Evolutionary conservation across 2,329 filamentous ascomycete species (phyloP), one percentile per base, ranked within the genome.

Genomic region (Thielaviopsis ethacetica): DNA sequence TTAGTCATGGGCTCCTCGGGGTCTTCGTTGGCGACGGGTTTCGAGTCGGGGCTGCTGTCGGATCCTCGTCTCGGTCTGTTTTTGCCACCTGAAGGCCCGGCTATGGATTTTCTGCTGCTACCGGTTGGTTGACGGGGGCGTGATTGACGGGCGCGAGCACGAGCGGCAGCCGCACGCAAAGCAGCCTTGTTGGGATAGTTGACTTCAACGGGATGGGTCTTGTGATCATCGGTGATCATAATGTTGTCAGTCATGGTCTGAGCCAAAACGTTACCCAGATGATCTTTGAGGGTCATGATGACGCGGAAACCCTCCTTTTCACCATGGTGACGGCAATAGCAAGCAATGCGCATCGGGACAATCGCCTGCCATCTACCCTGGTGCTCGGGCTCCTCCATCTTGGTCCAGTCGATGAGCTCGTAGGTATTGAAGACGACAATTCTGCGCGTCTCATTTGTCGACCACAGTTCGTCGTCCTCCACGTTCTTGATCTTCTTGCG

Each of bases 171-270:
- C 5, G 54, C 49, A 21, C 56, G 53, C 19, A 56, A 21, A 24
- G 47, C 59, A 41, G 41, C 57, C 59, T 61, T 61, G 47, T 50
- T 53, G 3, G 58, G 53, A 13, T 61, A 53, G 27, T 44, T 55
- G 15, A 44, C 19, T 44, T 61, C 59, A 10, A 58, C 59, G n/a
- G 59, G 59, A 65, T 88, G 86, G 7, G 89, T 95, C 73, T 97
- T 97, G 74, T 97, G 91, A 67, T 98, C 91, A 68, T 98, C 91
- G 1, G 93, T 97, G 63, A 97, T 96, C 80, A 96, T 91, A 63
- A 97, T 95, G 0, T 89, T 87, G 59, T 85, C 83, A 21, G 88
- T 89, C 63, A 95, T 85, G 57, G 84, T 82, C 71, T 98, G 91
- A 6, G 89, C 87, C 51, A 97, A 74, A 34, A 95, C 74, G 52